Evolutionary conservation across 257 asterid genomes (phyloP).

Genomic region (Hygrophila difformis): DNA sequence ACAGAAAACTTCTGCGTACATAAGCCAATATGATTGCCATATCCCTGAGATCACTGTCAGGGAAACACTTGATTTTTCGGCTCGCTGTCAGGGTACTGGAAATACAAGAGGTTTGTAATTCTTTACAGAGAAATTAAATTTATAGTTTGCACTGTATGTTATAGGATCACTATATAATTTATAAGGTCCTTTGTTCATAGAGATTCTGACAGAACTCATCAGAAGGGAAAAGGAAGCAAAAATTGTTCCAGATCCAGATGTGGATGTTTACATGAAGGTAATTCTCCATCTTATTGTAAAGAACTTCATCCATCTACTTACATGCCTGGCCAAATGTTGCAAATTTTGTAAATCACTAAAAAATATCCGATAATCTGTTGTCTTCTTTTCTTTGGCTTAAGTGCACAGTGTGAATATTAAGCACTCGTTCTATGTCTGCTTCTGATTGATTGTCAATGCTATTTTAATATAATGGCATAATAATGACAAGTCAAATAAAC

Average conservation of each 20-base stretch:
- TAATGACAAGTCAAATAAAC: too few species aligned
- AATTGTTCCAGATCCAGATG: conserved; percentile 38
- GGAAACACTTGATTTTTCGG: conserved; percentile 58
- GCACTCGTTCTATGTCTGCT: too few species aligned
- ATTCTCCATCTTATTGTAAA: background rate
- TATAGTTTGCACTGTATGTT: background rate
- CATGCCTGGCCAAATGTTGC: too few species aligned
- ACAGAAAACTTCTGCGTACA: conserved; percentile 50
- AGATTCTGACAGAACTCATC: conserved; percentile 29
- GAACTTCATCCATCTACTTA: too few species aligned
- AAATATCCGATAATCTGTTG: too few species aligned
- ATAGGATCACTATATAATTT: background rate
- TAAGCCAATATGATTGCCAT: conserved; percentile 57
- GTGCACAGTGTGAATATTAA: too few species aligned
- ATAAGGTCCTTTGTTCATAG: conserved; percentile 17
- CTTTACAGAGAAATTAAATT: too few species aligned
- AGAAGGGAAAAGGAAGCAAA: conserved; percentile 37
- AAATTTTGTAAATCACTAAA: too few species aligned
- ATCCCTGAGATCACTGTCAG: conserved; percentile 54
- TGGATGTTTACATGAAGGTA: conserved; percentile 56
- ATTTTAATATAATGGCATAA: too few species aligned
- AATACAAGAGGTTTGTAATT: conserved; percentile 31
- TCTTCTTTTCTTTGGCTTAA: background rate
- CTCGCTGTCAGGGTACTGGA: conserved; percentile 56
- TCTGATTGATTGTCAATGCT: too few species aligned